These are phyloP conservation scores for Cichorium intybus DNA, from an alignment of 140 eudicot species.

Conservation along the genomic window DNA sequence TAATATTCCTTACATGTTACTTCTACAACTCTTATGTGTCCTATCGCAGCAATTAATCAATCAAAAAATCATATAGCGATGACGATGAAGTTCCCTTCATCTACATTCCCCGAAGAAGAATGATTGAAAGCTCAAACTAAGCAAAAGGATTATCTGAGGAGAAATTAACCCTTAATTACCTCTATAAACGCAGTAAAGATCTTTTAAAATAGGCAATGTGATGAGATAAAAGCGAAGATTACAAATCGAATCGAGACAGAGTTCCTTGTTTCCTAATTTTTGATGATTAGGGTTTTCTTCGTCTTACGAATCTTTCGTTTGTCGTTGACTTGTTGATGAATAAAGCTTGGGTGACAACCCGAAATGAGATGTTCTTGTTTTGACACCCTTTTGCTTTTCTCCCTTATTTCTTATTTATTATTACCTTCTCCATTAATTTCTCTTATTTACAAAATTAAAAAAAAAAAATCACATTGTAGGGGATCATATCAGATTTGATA, in stretches of 20 bases:
- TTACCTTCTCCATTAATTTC: conserved; percentile 2
- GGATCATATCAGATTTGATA: too few species aligned
- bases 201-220: conserved; percentile 30
- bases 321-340: conserved; percentile 33
- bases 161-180: conserved; percentile 19
- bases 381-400: background rate
- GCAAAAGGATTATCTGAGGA: conserved; percentile 12
- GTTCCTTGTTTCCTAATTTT: background rate
- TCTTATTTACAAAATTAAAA: background rate
- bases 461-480: too few species aligned
- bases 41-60: conserved; percentile 20
- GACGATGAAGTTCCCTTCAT: conserved; percentile 10
- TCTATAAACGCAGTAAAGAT: conserved; percentile 11
- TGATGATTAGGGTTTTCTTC: conserved; percentile 27
- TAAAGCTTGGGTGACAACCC: conserved; percentile 35
- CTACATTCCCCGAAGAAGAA: conserved; percentile 23
- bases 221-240: conserved; percentile 18
- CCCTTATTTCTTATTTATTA: background rate
- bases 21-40: conserved; percentile 5
- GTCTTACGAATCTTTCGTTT: conserved; percentile 18
- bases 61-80: conserved; percentile 14
- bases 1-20: conserved; percentile 3
- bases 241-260: conserved; percentile 13
- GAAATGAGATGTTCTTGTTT: conserved; percentile 32
- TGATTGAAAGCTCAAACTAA: conserved; percentile 19